phyloP scores from a whole-genome alignment of 2,329 filamentous ascomycete species.

The Byssoonygena ceratinophila region DNA sequence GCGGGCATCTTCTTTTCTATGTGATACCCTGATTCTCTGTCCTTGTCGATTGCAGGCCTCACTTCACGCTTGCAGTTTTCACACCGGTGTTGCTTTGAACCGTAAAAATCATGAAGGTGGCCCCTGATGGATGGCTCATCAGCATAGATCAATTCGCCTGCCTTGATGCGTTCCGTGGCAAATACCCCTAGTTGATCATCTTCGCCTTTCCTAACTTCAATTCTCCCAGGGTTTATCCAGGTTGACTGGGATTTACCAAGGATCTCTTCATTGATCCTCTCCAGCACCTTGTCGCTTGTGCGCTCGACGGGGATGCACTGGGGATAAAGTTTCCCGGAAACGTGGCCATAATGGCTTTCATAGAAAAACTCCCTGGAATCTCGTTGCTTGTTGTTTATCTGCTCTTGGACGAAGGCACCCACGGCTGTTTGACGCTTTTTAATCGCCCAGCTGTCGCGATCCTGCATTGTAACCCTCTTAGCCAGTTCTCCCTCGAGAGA shows the following conservation, averaged over 20 bases:
- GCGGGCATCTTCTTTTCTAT: neutral
- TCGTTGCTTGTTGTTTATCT: slow-evolving; percentile 3
- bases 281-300: slow-evolving; percentile 14
- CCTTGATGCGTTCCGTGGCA: slow-evolving; percentile 22
- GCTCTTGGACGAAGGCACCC: slow-evolving; percentile 5
- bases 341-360: slow-evolving; percentile 21
- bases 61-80: slow-evolving; percentile 23
- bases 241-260: slow-evolving; percentile 18
- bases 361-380: slow-evolving; percentile 20
- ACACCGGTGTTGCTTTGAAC: slow-evolving; percentile 17
- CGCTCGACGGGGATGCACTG: slow-evolving; percentile 20
- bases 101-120: slow-evolving; percentile 21
- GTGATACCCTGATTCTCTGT: neutral
- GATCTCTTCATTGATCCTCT: slow-evolving; percentile 20
- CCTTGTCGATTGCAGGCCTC: neutral
- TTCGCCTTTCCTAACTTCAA: slow-evolving; percentile 8
- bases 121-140: slow-evolving; percentile 31
- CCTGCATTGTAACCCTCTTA: slow-evolving; percentile 16
- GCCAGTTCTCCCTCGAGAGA: slow-evolving; percentile 18
- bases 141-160: slow-evolving; percentile 22
- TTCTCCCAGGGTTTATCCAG: slow-evolving; percentile 9
- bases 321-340: slow-evolving; percentile 22
- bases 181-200: slow-evolving; percentile 21
- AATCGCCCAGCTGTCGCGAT: slow-evolving; percentile 21
- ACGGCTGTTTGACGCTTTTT: slow-evolving; percentile 15